Evolutionary conservation across 257 asterid genomes (phyloP).

Genomic region (Paraleonurus japonicus): DNA sequence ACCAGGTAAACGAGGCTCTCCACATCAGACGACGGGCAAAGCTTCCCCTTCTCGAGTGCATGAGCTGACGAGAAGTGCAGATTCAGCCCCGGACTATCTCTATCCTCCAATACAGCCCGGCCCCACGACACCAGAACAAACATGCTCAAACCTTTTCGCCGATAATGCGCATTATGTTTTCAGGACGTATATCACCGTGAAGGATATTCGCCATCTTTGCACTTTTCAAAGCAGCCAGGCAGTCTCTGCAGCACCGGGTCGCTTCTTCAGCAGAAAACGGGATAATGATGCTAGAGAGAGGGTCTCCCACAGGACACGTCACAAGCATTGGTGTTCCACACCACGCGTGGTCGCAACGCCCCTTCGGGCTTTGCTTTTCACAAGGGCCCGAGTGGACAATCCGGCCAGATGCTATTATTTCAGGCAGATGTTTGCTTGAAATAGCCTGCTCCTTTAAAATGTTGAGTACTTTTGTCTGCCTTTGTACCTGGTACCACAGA

Average conservation of each 20-base stretch:
- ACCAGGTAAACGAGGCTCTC: slow-evolving; percentile 74
- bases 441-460: slow-evolving; percentile 55
- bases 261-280: slow-evolving; percentile 59
- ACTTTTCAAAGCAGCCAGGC: slow-evolving; percentile 56
- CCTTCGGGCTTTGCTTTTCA: slow-evolving; percentile 60
- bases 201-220: slow-evolving; percentile 65
- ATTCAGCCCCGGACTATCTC: slow-evolving; percentile 70
- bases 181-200: slow-evolving; percentile 79
- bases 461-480: slow-evolving; percentile 76
- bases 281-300: slow-evolving; percentile 44
- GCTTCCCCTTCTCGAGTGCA: slow-evolving; percentile 78
- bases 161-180: slow-evolving; percentile 43
- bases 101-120: slow-evolving; percentile 71
- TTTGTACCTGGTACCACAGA: slow-evolving; percentile 82
- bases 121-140: slow-evolving; percentile 77
- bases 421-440: slow-evolving; percentile 59
- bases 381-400: slow-evolving; percentile 66
- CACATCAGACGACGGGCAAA: slow-evolving; percentile 74
- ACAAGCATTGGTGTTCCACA: slow-evolving; percentile 82
- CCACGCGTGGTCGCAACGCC: slow-evolving; percentile 70
- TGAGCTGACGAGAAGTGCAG: slow-evolving; percentile 67
- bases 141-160: slow-evolving; percentile 30
- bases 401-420: slow-evolving; percentile 61
- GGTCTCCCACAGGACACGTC: slow-evolving; percentile 63
- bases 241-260: slow-evolving; percentile 66